phyloP scores from a whole-genome alignment of 2,329 filamentous ascomycete species.

The Trichoderma lentiforme region DNA sequence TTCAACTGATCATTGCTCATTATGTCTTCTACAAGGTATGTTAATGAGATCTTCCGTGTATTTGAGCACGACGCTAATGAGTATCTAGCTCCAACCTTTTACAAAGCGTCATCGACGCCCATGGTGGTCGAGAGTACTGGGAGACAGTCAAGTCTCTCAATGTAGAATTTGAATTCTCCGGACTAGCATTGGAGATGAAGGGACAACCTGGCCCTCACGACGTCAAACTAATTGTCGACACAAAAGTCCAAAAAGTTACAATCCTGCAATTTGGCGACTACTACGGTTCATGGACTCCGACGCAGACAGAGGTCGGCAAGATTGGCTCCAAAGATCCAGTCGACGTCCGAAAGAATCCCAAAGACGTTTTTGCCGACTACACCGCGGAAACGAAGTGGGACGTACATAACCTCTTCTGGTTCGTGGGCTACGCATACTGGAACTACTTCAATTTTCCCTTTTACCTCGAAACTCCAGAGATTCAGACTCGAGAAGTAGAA shows the following conservation, averaged over 20 bases:
- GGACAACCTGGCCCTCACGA: not conserved
- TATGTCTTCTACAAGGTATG: not conserved
- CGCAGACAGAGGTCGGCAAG: not conserved
- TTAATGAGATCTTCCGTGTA: not conserved
- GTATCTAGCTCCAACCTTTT: not conserved
- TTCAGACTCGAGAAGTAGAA: not conserved
- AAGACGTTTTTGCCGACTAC: not conserved
- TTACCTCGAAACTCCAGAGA: not conserved
- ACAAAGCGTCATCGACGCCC: not conserved
- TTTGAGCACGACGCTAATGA: not conserved
- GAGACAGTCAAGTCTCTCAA: not conserved
- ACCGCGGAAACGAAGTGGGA: not conserved
- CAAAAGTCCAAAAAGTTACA: not conserved
- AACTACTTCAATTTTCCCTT: constrained; percentile 6
- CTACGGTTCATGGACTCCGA: not conserved
- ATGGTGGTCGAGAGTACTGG: not conserved
- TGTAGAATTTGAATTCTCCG: not conserved
- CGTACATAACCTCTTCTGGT: not conserved
- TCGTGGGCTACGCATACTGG: not conserved
- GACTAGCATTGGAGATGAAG: not conserved
- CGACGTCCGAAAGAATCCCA: not conserved
- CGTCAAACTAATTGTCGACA: not conserved
- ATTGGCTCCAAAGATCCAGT: not conserved
- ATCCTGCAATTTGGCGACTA: not conserved
- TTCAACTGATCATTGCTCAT: not conserved